Base-by-base conservation (phyloP, 768 basidiomycete species). In the Hericium rajendrae region DNA sequence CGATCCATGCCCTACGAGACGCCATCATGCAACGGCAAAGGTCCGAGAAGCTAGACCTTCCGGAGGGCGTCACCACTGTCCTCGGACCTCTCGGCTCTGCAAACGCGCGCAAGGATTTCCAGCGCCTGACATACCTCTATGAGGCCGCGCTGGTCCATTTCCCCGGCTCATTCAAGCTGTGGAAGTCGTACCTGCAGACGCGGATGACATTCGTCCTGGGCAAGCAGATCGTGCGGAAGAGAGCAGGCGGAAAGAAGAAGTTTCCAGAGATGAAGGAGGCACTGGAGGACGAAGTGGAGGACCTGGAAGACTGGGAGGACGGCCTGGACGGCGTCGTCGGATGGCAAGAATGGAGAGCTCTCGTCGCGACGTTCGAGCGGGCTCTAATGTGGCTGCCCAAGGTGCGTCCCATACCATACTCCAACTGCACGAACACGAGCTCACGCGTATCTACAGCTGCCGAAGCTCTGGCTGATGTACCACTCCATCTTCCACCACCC, bases 371-470 rank as follows among this genome's bases (percentile, higher is more conserved):
- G 0, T 95, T 92, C 67, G 97, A 99, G 67, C 82, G 97, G 59
- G 91, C 91, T 57, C 74, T 99, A 41, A 91, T 91, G 85, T 98
- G 93, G 88, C 70, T 97, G 52, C 92, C 94, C 56, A 89, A 84
- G 69, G 94, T 93, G 65, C 62, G 84, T 73, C 32, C 50, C 26
- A 2, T 0, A 32, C 57, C 51, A 39, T 0, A 32, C n/a, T 40
- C 26, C 5, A 26, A 53, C 11, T 53, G 39, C 55, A 24, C 60
- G 48, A 46, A 50, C 32, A 26, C 28, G 56, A 11, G 56, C 24
- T 38, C 18, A 26, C 4, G 18, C 39, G 37, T 13, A 43, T 39
- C 32, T 41, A 13, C 65, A 98, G 93, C 79, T 98, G 66, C 97
- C 97, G 2, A 83, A 91, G 48, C 69, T 97, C 68, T 99, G 97